Evolutionary conservation across 441 rosid genomes (phyloP).

Genomic region (Euphorbia corollata): DNA sequence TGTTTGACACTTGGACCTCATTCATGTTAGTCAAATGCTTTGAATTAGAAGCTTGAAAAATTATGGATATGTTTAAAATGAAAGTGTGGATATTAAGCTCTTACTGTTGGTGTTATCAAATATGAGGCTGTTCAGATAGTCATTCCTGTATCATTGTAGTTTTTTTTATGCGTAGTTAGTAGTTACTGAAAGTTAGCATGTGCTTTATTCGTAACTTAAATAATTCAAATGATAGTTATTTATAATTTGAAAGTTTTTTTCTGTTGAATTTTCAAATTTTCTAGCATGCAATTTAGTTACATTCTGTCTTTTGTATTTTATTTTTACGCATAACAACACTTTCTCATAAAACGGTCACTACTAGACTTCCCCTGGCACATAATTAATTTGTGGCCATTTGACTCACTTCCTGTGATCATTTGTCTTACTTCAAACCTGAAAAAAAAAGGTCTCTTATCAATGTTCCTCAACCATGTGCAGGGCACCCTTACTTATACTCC

Average conservation of each 20-base stretch:
- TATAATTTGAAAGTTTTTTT: too few relatives aligned
- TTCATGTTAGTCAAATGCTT: not conserved
- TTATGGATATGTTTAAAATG: not conserved
- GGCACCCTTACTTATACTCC: constrained; percentile 71
- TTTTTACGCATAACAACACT: too few relatives aligned
- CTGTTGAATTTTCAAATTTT: too few relatives aligned
- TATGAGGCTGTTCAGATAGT: not conserved
- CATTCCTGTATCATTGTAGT: not conserved
- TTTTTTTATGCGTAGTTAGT: too few relatives aligned
- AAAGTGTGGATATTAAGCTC: not conserved
- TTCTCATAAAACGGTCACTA: too few relatives aligned
- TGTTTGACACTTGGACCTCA: not conserved
- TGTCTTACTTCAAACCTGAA: not conserved
- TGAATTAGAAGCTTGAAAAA: not conserved
- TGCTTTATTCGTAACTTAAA: not conserved
- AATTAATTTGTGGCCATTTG: too few relatives aligned
- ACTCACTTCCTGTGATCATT: too few relatives aligned
- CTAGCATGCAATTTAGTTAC: too few relatives aligned
- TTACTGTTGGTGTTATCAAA: too few relatives aligned
- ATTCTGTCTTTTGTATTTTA: too few relatives aligned
- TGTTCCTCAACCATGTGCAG: constrained; percentile 33
- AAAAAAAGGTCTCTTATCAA: not conserved
- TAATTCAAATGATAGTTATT: too few relatives aligned
- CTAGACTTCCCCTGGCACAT: too few relatives aligned
- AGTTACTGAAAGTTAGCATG: not conserved